Conservation (phyloP, 2,329 filamentous ascomycete species). For the Colletotrichum viniferum region DNA sequence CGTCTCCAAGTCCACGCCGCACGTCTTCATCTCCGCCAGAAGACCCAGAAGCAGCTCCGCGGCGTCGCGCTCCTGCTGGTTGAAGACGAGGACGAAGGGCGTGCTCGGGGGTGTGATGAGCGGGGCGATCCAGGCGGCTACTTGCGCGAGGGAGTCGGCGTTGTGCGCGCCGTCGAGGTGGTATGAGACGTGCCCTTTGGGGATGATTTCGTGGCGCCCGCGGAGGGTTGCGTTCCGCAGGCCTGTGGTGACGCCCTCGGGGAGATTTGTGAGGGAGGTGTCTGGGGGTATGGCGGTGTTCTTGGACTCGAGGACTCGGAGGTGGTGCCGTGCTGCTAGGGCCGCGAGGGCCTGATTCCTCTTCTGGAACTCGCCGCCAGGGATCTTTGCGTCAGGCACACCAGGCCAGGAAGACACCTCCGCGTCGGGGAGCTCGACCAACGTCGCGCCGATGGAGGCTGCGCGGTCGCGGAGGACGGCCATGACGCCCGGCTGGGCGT, state of each 20-base stretch:
- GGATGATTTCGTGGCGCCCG: conserved; percentile 74
- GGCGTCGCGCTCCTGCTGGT: conserved; percentile 72
- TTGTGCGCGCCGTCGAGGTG: conserved; percentile 95
- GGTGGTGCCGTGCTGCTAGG: conserved; percentile 41
- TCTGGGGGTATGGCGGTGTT: conserved; percentile 41
- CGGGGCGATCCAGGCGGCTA: conserved; percentile 78
- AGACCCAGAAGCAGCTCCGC: conserved; percentile 58
- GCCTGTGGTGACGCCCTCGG: conserved; percentile 71
- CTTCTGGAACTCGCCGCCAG: conserved; percentile 62
- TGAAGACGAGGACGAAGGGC: conserved; percentile 74
- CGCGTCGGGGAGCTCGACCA: conserved; percentile 35
- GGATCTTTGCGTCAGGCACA: conserved; percentile 47
- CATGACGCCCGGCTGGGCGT: conserved; percentile 39
- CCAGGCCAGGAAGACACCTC: conserved; percentile 4
- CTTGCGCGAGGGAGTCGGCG: conserved; percentile 82
- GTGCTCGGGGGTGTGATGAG: conserved; percentile 35
- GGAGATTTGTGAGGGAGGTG: conserved; percentile 39
- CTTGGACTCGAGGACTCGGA: conserved; percentile 39
- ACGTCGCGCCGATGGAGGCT: conserved; percentile 51
- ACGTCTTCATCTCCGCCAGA: conserved; percentile 31
- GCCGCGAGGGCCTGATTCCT: conserved; percentile 60
- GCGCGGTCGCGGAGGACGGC: conserved; percentile 56
- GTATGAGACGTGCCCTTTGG: conserved; percentile 69
- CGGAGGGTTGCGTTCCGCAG: conserved; percentile 78
- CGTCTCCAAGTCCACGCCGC: conserved; percentile 14